phyloP scores from a whole-genome alignment of 768 basidiomycete genomes.

The Amanita subjunquillea region DNA sequence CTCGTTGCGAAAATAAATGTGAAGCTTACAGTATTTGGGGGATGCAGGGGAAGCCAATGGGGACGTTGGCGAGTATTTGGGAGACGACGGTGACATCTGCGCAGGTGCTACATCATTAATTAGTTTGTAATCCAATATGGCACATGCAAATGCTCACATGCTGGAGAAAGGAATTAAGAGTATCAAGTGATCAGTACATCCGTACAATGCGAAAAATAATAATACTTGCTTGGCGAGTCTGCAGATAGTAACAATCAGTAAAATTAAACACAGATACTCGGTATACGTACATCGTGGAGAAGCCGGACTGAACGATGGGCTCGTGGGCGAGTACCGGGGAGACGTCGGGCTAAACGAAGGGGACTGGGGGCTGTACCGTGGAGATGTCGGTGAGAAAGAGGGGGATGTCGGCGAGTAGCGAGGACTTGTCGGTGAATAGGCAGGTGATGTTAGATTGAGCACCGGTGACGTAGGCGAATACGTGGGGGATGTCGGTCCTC shows the following conservation, averaged over 20 bases:
- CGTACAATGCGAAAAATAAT: neutral
- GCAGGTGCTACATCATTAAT: constrained; percentile 46
- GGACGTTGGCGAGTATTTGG: constrained; percentile 89
- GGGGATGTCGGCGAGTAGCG: constrained; percentile 82
- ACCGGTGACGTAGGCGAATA: constrained; percentile 86
- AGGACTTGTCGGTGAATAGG: constrained; percentile 78
- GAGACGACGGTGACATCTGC: constrained; percentile 82
- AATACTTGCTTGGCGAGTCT: constrained; percentile 75
- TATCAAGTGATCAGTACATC: constrained; percentile 15
- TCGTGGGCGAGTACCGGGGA: constrained; percentile 82
- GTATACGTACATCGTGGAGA: constrained; percentile 72
- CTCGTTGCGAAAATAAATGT: neutral
- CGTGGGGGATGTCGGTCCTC: constrained; percentile 61
- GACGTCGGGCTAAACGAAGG: constrained; percentile 89
- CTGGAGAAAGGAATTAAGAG: constrained; percentile 20
- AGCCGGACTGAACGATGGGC: constrained; percentile 87
- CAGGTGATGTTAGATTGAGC: constrained; percentile 73
- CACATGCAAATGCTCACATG: constrained; percentile 40
- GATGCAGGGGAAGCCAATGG: constrained; percentile 85
- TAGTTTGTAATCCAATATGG: neutral
- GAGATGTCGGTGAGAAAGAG: constrained; percentile 79
- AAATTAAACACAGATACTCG: constrained; percentile 6
- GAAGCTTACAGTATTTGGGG: constrained; percentile 77
- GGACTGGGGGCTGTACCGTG: constrained; percentile 79
- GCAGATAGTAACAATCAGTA: constrained; percentile 13